These are phyloP conservation scores for Rauvolfia tetraphylla DNA, from an alignment of 257 asterid genomes.

Conservation along the genomic window DNA sequence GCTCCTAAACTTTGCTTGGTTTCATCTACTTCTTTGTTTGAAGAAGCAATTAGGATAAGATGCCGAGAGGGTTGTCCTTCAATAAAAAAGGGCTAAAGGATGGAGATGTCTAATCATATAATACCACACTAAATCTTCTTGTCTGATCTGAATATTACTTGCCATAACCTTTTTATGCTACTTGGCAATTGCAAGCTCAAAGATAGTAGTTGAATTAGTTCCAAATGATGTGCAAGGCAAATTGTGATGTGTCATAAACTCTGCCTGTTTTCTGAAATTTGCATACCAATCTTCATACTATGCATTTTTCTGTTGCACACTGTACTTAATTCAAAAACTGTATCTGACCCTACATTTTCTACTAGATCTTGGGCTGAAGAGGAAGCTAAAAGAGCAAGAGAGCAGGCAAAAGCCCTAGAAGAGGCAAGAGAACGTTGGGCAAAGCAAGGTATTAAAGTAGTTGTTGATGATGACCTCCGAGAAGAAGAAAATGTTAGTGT, in stretches of 20 bases:
- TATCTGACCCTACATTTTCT: conserved; percentile 14
- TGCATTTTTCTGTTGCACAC: neutral
- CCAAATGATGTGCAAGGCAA: neutral
- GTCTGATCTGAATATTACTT: neutral
- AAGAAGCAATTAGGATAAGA: neutral
- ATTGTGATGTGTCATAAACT: neutral
- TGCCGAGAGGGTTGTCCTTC: neutral
- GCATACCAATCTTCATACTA: neutral
- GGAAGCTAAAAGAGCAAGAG: conserved; percentile 91
- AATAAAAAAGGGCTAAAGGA: neutral
- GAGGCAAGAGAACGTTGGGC: conserved; percentile 91
- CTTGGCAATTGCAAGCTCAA: neutral
- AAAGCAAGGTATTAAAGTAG: conserved; percentile 78
- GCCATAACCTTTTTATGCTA: neutral
- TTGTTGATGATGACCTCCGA: conserved; percentile 74
- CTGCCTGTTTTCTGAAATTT: neutral
- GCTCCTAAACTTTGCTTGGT: neutral
- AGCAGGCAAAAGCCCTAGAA: conserved; percentile 81
- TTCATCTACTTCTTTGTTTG: neutral
- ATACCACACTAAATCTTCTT: neutral
- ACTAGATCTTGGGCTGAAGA: conserved; percentile 94
- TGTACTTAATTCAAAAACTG: neutral
- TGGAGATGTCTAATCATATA: neutral
- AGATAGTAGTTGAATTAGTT: neutral
- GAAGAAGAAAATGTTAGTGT: conserved; percentile 72